Evolutionary conservation across 352 stramenopile genomes (phyloP).

Genomic region (Pythium dissimile): DNA sequence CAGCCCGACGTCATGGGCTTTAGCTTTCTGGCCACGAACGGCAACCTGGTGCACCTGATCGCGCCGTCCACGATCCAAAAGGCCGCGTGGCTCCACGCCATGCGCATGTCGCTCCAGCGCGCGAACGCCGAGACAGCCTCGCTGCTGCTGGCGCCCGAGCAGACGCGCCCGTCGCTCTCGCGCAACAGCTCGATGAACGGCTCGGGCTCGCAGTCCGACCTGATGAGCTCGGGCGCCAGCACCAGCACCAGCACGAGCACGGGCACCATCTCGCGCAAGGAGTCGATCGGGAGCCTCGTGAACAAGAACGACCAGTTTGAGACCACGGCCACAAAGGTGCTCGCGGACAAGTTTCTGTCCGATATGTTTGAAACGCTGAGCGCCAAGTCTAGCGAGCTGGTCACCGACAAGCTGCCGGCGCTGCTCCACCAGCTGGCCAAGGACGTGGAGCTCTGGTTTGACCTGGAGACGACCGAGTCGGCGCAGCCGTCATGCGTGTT

Average conservation of each 20-base stretch:
- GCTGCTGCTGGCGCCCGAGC: constrained; percentile 17
- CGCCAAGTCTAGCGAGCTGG: constrained; percentile 30
- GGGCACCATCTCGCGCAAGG: constrained; percentile 22
- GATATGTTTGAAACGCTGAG: constrained; percentile 60
- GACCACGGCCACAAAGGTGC: constrained; percentile 59
- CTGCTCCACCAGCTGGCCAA: constrained; percentile 84
- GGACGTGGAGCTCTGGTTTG: constrained; percentile 81
- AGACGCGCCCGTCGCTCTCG: constrained; percentile 21
- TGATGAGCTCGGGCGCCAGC: neutral
- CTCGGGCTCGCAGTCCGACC: neutral
- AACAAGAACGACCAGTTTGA: constrained; percentile 23
- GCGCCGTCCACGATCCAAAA: constrained; percentile 71
- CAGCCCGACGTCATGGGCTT: constrained; percentile 77
- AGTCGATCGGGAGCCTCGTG: constrained; percentile 1
- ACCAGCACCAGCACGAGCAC: constrained; percentile 34
- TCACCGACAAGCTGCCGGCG: constrained; percentile 54
- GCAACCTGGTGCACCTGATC: constrained; percentile 83
- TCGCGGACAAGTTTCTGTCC: constrained; percentile 67
- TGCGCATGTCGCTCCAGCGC: constrained; percentile 62
- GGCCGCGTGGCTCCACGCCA: constrained; percentile 81
- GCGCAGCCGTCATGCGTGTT: constrained; percentile 79
- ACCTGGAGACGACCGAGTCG: constrained; percentile 73
- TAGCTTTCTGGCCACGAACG: constrained; percentile 80
- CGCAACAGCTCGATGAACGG: neutral
- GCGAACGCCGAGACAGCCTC: constrained; percentile 39